Base-by-base conservation (phyloP, 805 yeast genomes). In the Yamadazyma takamatsuzukensis region DNA sequence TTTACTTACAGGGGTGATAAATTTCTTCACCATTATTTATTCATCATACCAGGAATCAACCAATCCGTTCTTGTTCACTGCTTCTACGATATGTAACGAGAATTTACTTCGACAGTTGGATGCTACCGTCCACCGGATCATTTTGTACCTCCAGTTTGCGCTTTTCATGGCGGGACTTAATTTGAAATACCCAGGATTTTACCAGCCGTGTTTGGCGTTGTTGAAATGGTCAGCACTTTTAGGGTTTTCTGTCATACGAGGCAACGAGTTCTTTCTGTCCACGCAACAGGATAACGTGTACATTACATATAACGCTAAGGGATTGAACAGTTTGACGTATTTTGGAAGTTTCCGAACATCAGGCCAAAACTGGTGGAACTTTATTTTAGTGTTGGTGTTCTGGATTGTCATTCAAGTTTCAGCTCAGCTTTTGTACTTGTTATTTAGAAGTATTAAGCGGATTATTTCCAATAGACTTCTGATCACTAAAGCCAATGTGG, bases 11-110 rank as follows among this genome's bases (percentile, higher is more conserved):
- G 61, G 63, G n/a, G 36, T 59, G 3, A 41, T 72, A 16, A 63
- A 74, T 22, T 39, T 60, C 22, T 49, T 70, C 37, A 57, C 66
- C 6, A 55, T 68, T 30, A 71, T 59, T n/a, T 54, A 47, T 33
- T 64, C 83, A 23, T 79, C 83, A 0, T 73, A 69, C 48, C 78
- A 72, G 57, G 86, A 77, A 55, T 56, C 83, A 18, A 49, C 70
- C 28, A 64, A 74, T 41, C 72, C 78, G 21, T 69, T 74, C 47
- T 45, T 78, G 34, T 59, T 65, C 46, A 46, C 61, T 36, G 80
- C 80, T 16, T 66, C 83, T 5, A 72, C 79, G 18, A 76, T 75
- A 29, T 77, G 83, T 49, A 76, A 76, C 45, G 76, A 68, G 18
- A 68, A 74, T 2, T 59, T 79, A 29, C 57, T 80, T 22, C 63